phyloP scores from a whole-genome alignment of 371 early-diverging fungal species.

The Rhizopus arrhizus region DNA sequence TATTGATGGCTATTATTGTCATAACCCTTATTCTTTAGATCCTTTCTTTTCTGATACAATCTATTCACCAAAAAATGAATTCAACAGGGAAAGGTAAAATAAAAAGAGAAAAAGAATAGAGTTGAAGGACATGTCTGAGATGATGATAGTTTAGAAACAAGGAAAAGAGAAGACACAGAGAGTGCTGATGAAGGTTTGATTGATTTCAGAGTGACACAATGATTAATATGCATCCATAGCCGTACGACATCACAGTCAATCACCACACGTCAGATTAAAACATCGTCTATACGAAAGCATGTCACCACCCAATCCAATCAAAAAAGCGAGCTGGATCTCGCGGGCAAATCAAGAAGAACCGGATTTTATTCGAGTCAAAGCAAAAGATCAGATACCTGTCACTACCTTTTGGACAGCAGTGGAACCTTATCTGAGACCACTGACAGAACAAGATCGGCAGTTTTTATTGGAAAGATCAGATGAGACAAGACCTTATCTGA shows the following conservation, averaged over 20 bases:
- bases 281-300: conserved; percentile 27
- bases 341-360: conserved; percentile 29
- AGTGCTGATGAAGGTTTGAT: conserved; percentile 15
- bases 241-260: conserved; percentile 29
- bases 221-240: background rate
- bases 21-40: conserved; percentile 5
- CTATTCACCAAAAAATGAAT: conserved; percentile 28
- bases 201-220: background rate
- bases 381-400: conserved; percentile 76
- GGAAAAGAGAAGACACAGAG: conserved; percentile 31
- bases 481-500: conserved; percentile 66
- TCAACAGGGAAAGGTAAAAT: conserved; percentile 39
- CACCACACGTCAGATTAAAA: conserved; percentile 41
- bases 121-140: conserved; percentile 6
- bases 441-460: conserved; percentile 78
- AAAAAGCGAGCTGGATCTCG: conserved; percentile 17
- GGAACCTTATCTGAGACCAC: conserved; percentile 81
- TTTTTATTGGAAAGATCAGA: conserved; percentile 70
- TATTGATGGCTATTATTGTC: background rate
- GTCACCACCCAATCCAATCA: conserved; percentile 32
- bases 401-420: conserved; percentile 77
- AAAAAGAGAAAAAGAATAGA: conserved; percentile 32
- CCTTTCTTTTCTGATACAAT: background rate
- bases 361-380: conserved; percentile 49
- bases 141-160: background rate